Percentiles rank a stretch among this genome's conserved stretches.
Conservation (phyloP, 208 protist species). For the Leishmania mexicana region DNA sequence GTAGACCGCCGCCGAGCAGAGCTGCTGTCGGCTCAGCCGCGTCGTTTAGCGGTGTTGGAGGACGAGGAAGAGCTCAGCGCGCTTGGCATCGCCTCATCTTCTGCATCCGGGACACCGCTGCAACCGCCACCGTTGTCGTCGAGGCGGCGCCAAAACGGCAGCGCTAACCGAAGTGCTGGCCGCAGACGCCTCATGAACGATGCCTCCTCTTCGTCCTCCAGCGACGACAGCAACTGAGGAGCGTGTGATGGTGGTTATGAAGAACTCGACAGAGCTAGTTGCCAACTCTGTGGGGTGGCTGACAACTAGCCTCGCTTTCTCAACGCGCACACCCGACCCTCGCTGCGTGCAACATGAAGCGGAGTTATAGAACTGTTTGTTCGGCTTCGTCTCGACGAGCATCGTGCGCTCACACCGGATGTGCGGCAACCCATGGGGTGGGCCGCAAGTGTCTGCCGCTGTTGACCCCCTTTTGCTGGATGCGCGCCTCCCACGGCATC, state of each 20-base stretch:
- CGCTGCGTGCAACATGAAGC: neutral
- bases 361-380: neutral
- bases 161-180: neutral
- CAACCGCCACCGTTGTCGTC: neutral
- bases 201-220: slow-evolving; percentile 16
- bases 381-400: neutral
- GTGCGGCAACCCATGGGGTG: neutral
- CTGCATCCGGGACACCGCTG: neutral
- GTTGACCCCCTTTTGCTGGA: neutral
- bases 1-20: neutral
- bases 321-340: neutral
- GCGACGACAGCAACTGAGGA: slow-evolving; percentile 10
- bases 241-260: neutral
- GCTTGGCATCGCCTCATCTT: slow-evolving; percentile 4
- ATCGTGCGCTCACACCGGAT: neutral
- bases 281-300: neutral
- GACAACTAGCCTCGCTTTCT: neutral
- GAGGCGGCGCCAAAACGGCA: neutral
- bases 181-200: slow-evolving; percentile 13
- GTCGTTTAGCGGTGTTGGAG: neutral
- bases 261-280: neutral
- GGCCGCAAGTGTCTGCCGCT: neutral
- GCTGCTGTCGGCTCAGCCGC: neutral
- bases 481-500: neutral
- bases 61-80: slow-evolving; percentile 8